A percentile compares a stretch with the other conserved stretches of the same genome.
Evolutionary conservation across 1,284 basidiomycete genomes (phyloP).

Genomic region (Trichosporon ovoides): DNA sequence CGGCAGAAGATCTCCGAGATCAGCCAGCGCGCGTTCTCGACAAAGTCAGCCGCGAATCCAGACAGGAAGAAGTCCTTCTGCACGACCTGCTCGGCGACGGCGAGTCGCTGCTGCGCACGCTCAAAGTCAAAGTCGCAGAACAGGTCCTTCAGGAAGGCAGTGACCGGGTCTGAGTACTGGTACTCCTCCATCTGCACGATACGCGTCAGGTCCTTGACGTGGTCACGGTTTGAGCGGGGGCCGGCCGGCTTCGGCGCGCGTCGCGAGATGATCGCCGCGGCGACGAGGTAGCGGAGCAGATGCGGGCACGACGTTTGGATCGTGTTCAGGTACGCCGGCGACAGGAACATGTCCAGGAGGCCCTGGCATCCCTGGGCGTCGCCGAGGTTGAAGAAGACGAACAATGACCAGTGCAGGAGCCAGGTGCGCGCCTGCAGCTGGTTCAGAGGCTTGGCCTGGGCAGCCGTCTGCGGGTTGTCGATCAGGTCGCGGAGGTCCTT

Average conservation of each 20-base stretch:
- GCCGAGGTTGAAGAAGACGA: constrained; percentile 96
- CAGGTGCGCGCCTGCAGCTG: constrained; percentile 91
- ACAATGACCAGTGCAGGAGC: constrained; percentile 96
- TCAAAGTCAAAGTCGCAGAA: constrained; percentile 91
- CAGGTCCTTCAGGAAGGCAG: constrained; percentile 85
- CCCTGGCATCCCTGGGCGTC: constrained; percentile 70
- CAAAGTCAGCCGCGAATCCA: constrained; percentile 84
- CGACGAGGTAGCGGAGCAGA: constrained; percentile 90
- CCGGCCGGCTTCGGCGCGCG: constrained; percentile 53
- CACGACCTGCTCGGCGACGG: constrained; percentile 74
- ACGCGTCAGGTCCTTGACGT: constrained; percentile 80
- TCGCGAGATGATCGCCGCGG: constrained; percentile 85
- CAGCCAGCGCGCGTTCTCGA: constrained; percentile 91
- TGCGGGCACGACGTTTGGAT: constrained; percentile 93
- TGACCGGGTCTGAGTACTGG: constrained; percentile 90
- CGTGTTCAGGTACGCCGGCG: constrained; percentile 93
- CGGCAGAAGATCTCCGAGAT: constrained; percentile 96
- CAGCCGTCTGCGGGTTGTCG: constrained; percentile 59
- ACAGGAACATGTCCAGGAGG: constrained; percentile 92
- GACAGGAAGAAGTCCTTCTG: constrained; percentile 90
- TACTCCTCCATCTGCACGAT: constrained; percentile 90
- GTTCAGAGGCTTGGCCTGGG: constrained; percentile 59
- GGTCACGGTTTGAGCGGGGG: constrained; percentile 59
- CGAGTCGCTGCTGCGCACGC: constrained; percentile 76
- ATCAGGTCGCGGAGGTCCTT: constrained; percentile 88